A percentile compares a stretch with the other conserved stretches of the same genome.
These are phyloP conservation scores for Phytomonas serpens DNA, from an alignment of 208 protist genomes.

Conservation along the genomic window DNA sequence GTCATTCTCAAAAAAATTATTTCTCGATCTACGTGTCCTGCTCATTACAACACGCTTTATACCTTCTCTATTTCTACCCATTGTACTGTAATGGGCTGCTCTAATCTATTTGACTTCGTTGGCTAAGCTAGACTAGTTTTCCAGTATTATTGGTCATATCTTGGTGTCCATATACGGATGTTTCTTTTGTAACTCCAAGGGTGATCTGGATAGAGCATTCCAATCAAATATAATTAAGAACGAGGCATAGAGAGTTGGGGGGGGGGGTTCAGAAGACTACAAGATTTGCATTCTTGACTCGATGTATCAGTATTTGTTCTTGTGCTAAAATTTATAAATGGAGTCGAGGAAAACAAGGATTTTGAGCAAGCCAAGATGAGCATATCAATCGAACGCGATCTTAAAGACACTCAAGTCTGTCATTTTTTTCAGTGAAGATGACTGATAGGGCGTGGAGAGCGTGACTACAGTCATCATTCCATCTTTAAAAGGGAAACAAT, in stretches of 20 bases:
- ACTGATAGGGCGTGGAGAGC: background rate
- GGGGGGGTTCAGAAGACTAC: no score
- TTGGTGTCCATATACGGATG: background rate
- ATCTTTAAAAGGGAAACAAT: background rate
- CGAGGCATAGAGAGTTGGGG: no score
- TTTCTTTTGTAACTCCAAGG: background rate
- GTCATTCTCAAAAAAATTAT: background rate
- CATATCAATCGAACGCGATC: no score
- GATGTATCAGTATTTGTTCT: slow-evolving; percentile 3
- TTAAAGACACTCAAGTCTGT: background rate
- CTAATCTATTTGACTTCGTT: background rate
- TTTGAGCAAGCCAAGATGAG: background rate
- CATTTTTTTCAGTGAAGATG: background rate
- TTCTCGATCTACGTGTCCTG: background rate
- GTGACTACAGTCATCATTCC: background rate
- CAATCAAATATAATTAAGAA: no score
- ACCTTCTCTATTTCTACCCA: background rate
- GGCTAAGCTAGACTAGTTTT: background rate
- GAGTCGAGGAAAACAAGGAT: background rate
- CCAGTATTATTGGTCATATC: background rate
- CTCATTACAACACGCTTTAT: background rate
- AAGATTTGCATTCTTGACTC: background rate
- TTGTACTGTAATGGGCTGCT: background rate
- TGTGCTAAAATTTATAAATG: background rate
- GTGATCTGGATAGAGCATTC: background rate